These are phyloP conservation scores for Hordeum marinum DNA, from an alignment of 176 grass and related monocot genomes.

Conservation along the genomic window DNA sequence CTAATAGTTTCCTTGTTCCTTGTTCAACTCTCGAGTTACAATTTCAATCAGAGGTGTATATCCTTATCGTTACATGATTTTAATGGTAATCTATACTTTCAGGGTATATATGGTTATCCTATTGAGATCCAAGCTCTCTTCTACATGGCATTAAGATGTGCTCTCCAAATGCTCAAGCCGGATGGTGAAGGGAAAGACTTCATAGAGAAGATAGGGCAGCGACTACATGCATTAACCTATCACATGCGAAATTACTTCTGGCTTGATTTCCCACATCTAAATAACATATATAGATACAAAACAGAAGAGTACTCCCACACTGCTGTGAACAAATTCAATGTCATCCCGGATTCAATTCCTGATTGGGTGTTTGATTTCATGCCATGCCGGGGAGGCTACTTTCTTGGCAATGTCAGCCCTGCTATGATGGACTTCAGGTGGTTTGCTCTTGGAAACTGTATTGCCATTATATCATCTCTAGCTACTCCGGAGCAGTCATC, in stretches of 20 bases:
- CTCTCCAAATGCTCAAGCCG: slow-evolving; percentile 71
- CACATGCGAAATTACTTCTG: slow-evolving; percentile 98
- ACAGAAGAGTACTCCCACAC: slow-evolving; percentile 97
- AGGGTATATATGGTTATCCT: slow-evolving; percentile 97
- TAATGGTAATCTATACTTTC: slow-evolving; percentile 10
- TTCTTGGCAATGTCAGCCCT: slow-evolving; percentile 92
- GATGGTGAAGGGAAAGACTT: slow-evolving; percentile 81
- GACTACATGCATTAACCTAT: slow-evolving; percentile 77
- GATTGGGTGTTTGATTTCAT: slow-evolving; percentile 98
- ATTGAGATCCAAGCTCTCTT: slow-evolving; percentile 96
- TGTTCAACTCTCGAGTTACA: background rate
- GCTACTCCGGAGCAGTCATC: slow-evolving; percentile 85
- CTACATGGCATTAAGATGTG: slow-evolving; percentile 89
- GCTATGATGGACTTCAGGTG: slow-evolving; percentile 94
- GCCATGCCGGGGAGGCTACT: slow-evolving; percentile 80
- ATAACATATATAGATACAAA: slow-evolving; percentile 94
- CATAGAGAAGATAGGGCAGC: slow-evolving; percentile 75
- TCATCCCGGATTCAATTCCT: slow-evolving; percentile 93
- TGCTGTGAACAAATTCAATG: slow-evolving; percentile 97
- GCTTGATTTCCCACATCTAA: slow-evolving; percentile 85
- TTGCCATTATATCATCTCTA: slow-evolving; percentile 87
- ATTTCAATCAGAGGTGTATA: background rate
- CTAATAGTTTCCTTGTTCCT: background rate
- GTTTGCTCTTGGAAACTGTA: slow-evolving; percentile 92
- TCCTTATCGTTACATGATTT: background rate